Evolutionary conservation across 2,329 filamentous ascomycete genomes (phyloP), one percentile per base, ranked within the genome.

Genomic region (Rhinocladiella mackenziei): DNA sequence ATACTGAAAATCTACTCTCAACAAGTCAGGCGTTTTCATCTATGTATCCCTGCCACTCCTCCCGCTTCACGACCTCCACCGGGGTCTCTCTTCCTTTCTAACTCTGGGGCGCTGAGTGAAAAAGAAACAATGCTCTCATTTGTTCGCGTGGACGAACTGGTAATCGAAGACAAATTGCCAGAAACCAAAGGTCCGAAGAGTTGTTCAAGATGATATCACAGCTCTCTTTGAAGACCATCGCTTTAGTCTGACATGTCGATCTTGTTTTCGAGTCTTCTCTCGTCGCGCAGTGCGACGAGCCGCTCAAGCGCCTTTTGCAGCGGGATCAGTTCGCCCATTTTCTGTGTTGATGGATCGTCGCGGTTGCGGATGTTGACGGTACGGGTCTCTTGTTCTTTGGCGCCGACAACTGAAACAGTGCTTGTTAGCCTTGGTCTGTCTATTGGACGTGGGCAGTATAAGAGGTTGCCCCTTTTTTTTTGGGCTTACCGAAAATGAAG

Each of bases 291-390:
- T 43, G 61, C 62, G 28, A 55, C 58, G 40, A 83, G 63, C 65
- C 78, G 77, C 56, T 65, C 61, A 14, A 81, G 66, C 11, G 73
- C 78, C 58, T 77, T 76, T 31, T 80, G 74, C 2, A 83, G 65
- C 9, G 77, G 76, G 23, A 83, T 65, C 59, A 82, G 69, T 53
- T 80, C 72, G 19, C 79, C 79, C 67, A 77, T 72, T 54, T 77
- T 74, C 63, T 83, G 80, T 7, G 76, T 80, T 30, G 71, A 69
- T 13, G 75, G 76, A 54, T 81, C 76, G 56, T 83, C 80, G 39
- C 80, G 69, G 62, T 82, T 82, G 30, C 80, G 71, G 56, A 82
- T 78, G 60, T 83, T 83, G 50, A 82, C 77, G 3, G 74, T 72
- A 46, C 75, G 68, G 14, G 66, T 67, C 52, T 80, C 73, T 62